Evolutionary conservation across 2,329 filamentous ascomycete species (phyloP).

Genomic region (Aspergillus nomiae): DNA sequence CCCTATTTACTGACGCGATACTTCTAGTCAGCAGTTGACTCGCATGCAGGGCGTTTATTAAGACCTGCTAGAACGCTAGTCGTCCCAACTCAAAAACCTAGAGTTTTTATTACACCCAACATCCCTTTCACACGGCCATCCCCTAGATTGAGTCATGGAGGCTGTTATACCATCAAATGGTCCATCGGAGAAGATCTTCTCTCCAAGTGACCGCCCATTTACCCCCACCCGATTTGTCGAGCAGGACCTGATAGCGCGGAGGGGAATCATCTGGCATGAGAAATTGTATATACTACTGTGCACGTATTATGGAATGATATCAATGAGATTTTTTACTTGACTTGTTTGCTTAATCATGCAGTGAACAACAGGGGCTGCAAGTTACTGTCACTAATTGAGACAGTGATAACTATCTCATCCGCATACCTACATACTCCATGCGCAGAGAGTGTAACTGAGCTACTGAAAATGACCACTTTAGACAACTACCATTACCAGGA

Average conservation of each 20-base stretch:
- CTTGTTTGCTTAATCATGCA: no score
- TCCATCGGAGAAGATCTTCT: neutral
- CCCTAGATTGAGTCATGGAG: neutral
- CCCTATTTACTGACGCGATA: neutral
- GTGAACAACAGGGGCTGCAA: no score
- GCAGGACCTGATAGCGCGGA: slow-evolving; percentile 13
- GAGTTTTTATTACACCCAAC: neutral
- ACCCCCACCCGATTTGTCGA: slow-evolving; percentile 11
- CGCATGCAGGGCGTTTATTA: neutral
- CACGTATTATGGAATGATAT: slow-evolving; percentile 1
- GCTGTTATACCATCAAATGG: neutral
- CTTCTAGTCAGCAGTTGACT: neutral
- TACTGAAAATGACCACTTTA: no score
- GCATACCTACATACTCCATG: no score
- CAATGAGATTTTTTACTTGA: neutral
- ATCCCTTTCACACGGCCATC: neutral
- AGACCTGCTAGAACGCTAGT: neutral
- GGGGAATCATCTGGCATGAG: neutral
- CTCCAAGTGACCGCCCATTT: neutral
- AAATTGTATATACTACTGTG: slow-evolving; percentile 7
- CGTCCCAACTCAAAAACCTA: neutral
- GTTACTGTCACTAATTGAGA: no score
- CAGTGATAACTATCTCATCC: no score
- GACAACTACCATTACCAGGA: no score
- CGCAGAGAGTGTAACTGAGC: no score